A percentile compares a stretch with the other conserved stretches of the same genome.
phyloP scores from a whole-genome alignment of 148 eudicot genomes.

The Camellia granthamiana region DNA sequence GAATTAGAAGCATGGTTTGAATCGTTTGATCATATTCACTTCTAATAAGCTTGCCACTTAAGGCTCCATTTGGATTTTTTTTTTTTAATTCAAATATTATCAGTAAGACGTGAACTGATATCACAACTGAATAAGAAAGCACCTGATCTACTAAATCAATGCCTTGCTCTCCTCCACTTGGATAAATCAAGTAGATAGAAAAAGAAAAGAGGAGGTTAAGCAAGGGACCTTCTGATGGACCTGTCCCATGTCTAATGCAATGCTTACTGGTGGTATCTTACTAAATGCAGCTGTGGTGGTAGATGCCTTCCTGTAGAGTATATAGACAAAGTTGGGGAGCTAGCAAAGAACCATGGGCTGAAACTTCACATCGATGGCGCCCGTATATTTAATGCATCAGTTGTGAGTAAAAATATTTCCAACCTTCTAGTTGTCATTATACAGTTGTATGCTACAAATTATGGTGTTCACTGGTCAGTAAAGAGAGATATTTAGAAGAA shows the following conservation, averaged over 20 bases:
- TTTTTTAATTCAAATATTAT: too few species aligned
- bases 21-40: too few species aligned
- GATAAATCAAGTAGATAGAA: not conserved
- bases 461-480: not conserved
- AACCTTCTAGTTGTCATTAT: constrained; percentile 2
- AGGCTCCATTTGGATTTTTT: too few species aligned
- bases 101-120: too few species aligned
- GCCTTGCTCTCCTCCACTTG: too few species aligned
- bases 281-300: constrained; percentile 71
- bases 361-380: constrained; percentile 99
- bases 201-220: too few species aligned
- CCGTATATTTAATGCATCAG: constrained; percentile 87
- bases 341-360: constrained; percentile 77
- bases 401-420: constrained; percentile 42
- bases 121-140: too few species aligned
- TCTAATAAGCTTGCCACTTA: too few species aligned
- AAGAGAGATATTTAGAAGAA: not conserved
- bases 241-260: not conserved
- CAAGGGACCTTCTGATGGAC: not conserved
- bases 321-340: constrained; percentile 59
- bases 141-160: too few species aligned
- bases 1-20: not conserved
- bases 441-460: not conserved
- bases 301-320: constrained; percentile 56
- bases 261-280: constrained; percentile 5